Conservation (phyloP, 495 filamentous ascomycete genomes). For the Cudoniella acicularis region DNA sequence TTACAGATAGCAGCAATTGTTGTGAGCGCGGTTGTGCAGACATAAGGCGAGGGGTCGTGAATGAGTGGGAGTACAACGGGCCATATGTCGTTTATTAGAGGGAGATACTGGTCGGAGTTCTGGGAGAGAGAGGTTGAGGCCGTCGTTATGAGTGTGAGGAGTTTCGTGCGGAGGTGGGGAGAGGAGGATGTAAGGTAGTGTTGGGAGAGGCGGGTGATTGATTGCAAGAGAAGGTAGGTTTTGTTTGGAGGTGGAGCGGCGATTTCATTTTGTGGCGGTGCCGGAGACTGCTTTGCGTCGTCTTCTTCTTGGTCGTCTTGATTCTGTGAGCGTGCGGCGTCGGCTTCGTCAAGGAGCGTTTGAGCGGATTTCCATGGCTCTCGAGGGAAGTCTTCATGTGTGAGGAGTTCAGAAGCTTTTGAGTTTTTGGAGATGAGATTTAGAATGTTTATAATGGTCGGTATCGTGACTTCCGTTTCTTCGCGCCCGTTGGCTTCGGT, state of each 20-base stretch:
- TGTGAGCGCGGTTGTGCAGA: conserved; percentile 65
- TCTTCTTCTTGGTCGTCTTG: conserved; percentile 43
- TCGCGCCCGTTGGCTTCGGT: conserved; percentile 27
- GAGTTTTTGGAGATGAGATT: conserved; percentile 34
- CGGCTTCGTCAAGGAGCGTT: conserved; percentile 26
- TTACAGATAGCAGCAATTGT: conserved; percentile 59
- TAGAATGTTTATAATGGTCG: conserved; percentile 29
- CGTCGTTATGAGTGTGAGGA: conserved; percentile 69
- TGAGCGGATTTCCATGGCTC: conserved; percentile 28
- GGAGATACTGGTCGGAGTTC: conserved; percentile 79
- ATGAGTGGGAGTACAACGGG: conserved; percentile 69
- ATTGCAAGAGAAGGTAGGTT: conserved; percentile 61
- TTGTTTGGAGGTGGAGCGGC: conserved; percentile 44
- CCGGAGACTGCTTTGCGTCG: conserved; percentile 2
- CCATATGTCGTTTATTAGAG: conserved; percentile 86
- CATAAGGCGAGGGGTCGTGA: conserved; percentile 69
- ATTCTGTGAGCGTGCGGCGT: conserved; percentile 9
- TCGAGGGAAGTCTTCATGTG: conserved; percentile 31
- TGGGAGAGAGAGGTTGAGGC: conserved; percentile 63
- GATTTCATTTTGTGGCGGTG: conserved; percentile 20
- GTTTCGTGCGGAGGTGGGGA: conserved; percentile 67
- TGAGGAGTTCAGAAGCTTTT: conserved; percentile 30
- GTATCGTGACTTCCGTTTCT: conserved; percentile 22
- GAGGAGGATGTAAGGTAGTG: conserved; percentile 84
- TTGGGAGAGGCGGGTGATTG: conserved; percentile 67